These are phyloP conservation scores for Fusarium protoensiforme DNA, from an alignment of 2,329 filamentous ascomycete species.

Conservation along the genomic window DNA sequence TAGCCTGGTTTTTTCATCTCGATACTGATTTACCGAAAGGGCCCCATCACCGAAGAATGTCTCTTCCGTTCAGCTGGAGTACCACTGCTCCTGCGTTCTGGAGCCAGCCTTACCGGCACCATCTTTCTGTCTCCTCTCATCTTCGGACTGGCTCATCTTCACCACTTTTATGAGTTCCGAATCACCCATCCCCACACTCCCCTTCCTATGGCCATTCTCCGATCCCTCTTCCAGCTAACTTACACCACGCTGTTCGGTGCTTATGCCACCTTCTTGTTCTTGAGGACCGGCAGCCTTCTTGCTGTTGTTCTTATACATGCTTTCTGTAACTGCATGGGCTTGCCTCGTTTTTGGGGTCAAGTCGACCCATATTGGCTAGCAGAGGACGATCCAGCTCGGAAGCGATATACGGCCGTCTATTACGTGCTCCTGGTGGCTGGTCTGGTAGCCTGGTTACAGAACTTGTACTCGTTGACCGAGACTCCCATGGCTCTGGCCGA, in stretches of 20 bases:
- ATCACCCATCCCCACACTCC: constrained; percentile 80
- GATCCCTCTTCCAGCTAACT: constrained; percentile 83
- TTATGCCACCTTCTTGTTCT: constrained; percentile 88
- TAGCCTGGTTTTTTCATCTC: constrained; percentile 7
- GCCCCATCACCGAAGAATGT: constrained; percentile 90
- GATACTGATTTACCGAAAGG: constrained; percentile 57
- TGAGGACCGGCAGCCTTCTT: constrained; percentile 85
- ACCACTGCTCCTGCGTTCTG: constrained; percentile 81
- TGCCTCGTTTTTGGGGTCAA: constrained; percentile 86
- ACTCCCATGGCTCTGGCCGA: constrained; percentile 45
- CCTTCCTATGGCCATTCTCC: constrained; percentile 69
- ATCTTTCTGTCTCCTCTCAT: constrained; percentile 87
- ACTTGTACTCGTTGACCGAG: constrained; percentile 78
- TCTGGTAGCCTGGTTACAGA: constrained; percentile 75
- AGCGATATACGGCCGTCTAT: constrained; percentile 79
- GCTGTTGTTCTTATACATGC: constrained; percentile 81
- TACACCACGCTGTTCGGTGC: constrained; percentile 96
- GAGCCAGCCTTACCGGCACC: constrained; percentile 65
- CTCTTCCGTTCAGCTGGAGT: constrained; percentile 91
- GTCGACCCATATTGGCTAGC: constrained; percentile 66
- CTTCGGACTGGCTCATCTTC: constrained; percentile 92
- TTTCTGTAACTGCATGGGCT: constrained; percentile 93
- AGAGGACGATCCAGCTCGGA: constrained; percentile 29
- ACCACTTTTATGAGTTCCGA: constrained; percentile 96
- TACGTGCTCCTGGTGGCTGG: constrained; percentile 81